Evolutionary conservation across 768 basidiomycete species (phyloP), one percentile per base, ranked within the genome.

Genomic region (Termitomyces sp.): DNA sequence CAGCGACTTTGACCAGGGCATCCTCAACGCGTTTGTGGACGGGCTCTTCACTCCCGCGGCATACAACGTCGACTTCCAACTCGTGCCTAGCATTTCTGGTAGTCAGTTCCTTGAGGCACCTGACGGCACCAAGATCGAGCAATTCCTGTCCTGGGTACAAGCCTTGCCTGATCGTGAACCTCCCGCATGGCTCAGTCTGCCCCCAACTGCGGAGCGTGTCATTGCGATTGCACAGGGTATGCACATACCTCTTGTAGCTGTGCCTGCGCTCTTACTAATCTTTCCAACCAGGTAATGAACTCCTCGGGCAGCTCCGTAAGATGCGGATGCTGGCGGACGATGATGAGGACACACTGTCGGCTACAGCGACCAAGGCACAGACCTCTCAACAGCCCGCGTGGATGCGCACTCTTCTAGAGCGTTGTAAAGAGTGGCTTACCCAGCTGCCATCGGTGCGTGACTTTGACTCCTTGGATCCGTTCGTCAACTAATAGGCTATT

Each of bases 1-100:
- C 74, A 94, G 92, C 58, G 92, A 95, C 69, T 94, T 93, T 66
- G 97, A 99, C 66, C 96, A 98, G 65, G 78, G 81, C 60, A 88
- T 97, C 49, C 79, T 99, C 44, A 91, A 98, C 66, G 84, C 93
- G 15, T 98, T 98, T 66, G 94, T 98, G 32, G 91, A 96, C 64
- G 79, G 77, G 32, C 77, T 98, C 54, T 98, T 99, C 75, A 93
- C 88, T 0, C 80, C 92, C 1, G 69, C 78, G 13, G 91, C 96
- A 0, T 99, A 96, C 70, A 95, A 98, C 56, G 85, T 93, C 44
- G 91, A 94, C 73, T 99, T 98, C 68, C 83, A 85, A 60, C 81
- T 98, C 23, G 93, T 94, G 1, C 88, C 87, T 12, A 82, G 78
- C 56, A 72, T 78, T 27, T 74, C 77, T 23, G 83, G 79, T 4